These are phyloP conservation scores for Xylaria telfairii DNA, from an alignment of 495 filamentous ascomycete species.

Conservation along the genomic window DNA sequence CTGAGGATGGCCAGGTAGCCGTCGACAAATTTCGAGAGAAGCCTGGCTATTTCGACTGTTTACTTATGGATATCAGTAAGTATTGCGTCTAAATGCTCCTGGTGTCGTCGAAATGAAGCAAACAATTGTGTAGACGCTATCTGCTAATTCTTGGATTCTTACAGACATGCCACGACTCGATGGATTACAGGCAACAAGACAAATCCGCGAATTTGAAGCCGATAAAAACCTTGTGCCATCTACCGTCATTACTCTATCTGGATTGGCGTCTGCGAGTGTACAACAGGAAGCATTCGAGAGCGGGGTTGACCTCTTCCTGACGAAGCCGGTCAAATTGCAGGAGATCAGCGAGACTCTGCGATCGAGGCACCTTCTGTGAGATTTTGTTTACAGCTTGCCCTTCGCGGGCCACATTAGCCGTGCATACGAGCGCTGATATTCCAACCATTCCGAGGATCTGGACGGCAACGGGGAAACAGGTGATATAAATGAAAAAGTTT, in stretches of 20 bases:
- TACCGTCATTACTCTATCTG: slow-evolving; percentile 74
- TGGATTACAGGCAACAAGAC: slow-evolving; percentile 66
- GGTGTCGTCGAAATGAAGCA: not conserved
- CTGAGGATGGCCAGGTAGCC: slow-evolving; percentile 64
- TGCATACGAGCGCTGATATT: not conserved
- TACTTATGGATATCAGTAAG: slow-evolving; percentile 63
- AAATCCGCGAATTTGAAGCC: slow-evolving; percentile 66
- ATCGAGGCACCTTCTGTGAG: slow-evolving; percentile 26
- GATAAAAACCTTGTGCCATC: slow-evolving; percentile 39
- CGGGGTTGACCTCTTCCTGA: slow-evolving; percentile 76
- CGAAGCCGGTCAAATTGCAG: slow-evolving; percentile 66
- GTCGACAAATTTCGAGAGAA: slow-evolving; percentile 54
- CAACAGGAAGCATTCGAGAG: slow-evolving; percentile 69
- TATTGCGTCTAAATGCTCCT: not conserved
- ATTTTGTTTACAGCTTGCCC: not conserved
- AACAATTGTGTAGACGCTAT: not conserved
- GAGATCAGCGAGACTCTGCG: slow-evolving; percentile 36
- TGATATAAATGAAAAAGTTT: not conserved
- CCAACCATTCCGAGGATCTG: not conserved
- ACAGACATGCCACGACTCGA: slow-evolving; percentile 72
- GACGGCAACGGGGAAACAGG: not conserved
- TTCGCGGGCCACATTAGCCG: not conserved
- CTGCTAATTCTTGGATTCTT: not conserved
- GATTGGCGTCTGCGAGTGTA: slow-evolving; percentile 66
- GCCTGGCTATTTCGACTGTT: slow-evolving; percentile 43